Conservation (phyloP, 2,329 filamentous ascomycete species). For the Sclerotinia borealis region DNA sequence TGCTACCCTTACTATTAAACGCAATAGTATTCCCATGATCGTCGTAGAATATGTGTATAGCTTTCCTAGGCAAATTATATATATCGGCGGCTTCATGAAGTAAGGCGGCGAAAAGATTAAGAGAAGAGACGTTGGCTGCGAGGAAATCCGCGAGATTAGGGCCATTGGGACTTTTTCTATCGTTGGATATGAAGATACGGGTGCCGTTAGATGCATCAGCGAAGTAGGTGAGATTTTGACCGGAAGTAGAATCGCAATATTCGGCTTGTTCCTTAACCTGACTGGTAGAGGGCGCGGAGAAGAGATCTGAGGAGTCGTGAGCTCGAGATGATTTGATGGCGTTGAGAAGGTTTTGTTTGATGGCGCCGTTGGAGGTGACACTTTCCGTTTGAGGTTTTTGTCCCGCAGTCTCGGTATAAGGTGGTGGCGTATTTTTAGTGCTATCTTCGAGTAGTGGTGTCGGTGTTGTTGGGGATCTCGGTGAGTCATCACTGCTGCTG, state of each 20-base stretch:
- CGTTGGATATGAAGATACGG: slow-evolving; percentile 63
- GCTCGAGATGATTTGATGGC: slow-evolving; percentile 74
- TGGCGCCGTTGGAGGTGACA: slow-evolving; percentile 53
- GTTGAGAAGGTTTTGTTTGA: slow-evolving; percentile 67
- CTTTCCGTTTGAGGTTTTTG: slow-evolving; percentile 31
- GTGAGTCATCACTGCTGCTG: slow-evolving; percentile 23
- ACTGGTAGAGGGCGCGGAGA: slow-evolving; percentile 63
- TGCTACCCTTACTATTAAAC: slow-evolving; percentile 79
- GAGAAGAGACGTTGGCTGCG: slow-evolving; percentile 48
- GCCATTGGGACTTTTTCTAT: slow-evolving; percentile 39
- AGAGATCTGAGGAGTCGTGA: slow-evolving; percentile 68
- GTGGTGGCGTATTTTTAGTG: slow-evolving; percentile 22
- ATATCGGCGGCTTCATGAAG: slow-evolving; percentile 64
- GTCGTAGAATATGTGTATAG: slow-evolving; percentile 85
- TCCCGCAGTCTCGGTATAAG: slow-evolving; percentile 22
- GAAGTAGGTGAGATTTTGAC: slow-evolving; percentile 65
- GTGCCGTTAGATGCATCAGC: slow-evolving; percentile 66
- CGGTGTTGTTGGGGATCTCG: not conserved
- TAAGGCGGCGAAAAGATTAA: slow-evolving; percentile 64
- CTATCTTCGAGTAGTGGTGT: slow-evolving; percentile 4
- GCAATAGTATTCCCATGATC: slow-evolving; percentile 75
- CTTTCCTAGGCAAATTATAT: slow-evolving; percentile 63
- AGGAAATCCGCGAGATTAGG: slow-evolving; percentile 53
- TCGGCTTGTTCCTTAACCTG: slow-evolving; percentile 75
- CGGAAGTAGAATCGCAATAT: slow-evolving; percentile 76